phyloP scores from a whole-genome alignment of 2,329 filamentous ascomycete genomes.

The Tolypocladium inflatum region DNA sequence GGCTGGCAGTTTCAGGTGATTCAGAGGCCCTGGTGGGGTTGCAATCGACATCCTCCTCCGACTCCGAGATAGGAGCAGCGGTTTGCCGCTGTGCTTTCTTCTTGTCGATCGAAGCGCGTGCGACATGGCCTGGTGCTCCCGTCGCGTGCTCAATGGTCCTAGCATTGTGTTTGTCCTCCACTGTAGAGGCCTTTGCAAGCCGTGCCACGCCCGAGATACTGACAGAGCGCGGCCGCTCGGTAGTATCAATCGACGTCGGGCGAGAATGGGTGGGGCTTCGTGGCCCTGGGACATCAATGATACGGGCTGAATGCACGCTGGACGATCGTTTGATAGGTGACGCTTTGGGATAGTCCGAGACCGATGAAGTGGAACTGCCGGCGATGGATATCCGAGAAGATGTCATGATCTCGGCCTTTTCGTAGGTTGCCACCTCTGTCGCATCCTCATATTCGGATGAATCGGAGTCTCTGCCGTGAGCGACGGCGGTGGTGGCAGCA shows the following conservation, averaged over 20 bases:
- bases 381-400: conserved; percentile 46
- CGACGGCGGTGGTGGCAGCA: not conserved
- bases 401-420: conserved; percentile 50
- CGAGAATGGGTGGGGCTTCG: conserved; percentile 42
- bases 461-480: conserved; percentile 4
- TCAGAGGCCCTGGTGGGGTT: not conserved
- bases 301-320: conserved; percentile 46
- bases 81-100: conserved; percentile 17
- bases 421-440: conserved; percentile 36
- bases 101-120: conserved; percentile 17
- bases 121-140: conserved; percentile 3
- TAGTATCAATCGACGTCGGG: conserved; percentile 34
- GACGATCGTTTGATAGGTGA: conserved; percentile 28
- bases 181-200: conserved; percentile 22
- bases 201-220: conserved; percentile 31
- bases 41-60: conserved; percentile 23
- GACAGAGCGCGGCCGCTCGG: conserved; percentile 30
- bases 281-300: conserved; percentile 45
- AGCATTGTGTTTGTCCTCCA: conserved; percentile 27
- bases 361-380: conserved; percentile 38
- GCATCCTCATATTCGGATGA: conserved; percentile 26
- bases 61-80: conserved; percentile 32
- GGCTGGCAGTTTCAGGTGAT: not conserved
- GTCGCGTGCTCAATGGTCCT: conserved; percentile 8
- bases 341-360: conserved; percentile 35